Evolutionary conservation across 2,329 filamentous ascomycete genomes (phyloP).

Genomic region (Fusarium pseudonygamai): DNA sequence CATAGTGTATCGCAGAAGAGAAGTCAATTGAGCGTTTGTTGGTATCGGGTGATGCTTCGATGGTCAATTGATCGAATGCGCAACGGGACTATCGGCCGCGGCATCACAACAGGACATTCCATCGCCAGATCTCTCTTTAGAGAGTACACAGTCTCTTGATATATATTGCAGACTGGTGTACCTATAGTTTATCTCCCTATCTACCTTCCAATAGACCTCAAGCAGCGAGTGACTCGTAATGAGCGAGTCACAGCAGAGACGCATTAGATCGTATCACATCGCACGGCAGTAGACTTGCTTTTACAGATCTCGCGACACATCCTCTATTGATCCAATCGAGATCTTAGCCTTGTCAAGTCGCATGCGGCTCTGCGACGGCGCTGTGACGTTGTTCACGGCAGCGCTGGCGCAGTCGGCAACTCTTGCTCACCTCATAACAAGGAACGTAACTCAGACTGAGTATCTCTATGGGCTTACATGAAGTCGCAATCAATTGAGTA

Average conservation of each 20-base stretch:
- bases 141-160: too few relatives aligned
- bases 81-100: rapidly evolving
- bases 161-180: too few relatives aligned
- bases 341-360: rapidly evolving
- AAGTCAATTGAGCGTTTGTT: background rate
- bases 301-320: rapidly evolving
- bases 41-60: background rate
- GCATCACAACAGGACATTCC: too few relatives aligned
- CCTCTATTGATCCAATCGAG: rapidly evolving
- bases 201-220: background rate
- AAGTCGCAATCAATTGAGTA: rapidly evolving
- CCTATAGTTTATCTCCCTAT: background rate
- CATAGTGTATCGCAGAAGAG: rapidly evolving
- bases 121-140: rapidly evolving
- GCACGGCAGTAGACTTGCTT: background rate
- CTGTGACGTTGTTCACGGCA: background rate
- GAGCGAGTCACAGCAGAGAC: background rate
- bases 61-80: background rate
- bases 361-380: background rate
- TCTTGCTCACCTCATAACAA: rapidly evolving
- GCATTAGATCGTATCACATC: background rate
- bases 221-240: background rate
- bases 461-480: too few relatives aligned
- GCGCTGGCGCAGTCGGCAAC: background rate
- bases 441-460: background rate